Percentiles rank a stretch among this genome's conserved stretches.
Evolutionary conservation across 1,284 basidiomycete genomes (phyloP).

Genomic region (Sutorius eximius): DNA sequence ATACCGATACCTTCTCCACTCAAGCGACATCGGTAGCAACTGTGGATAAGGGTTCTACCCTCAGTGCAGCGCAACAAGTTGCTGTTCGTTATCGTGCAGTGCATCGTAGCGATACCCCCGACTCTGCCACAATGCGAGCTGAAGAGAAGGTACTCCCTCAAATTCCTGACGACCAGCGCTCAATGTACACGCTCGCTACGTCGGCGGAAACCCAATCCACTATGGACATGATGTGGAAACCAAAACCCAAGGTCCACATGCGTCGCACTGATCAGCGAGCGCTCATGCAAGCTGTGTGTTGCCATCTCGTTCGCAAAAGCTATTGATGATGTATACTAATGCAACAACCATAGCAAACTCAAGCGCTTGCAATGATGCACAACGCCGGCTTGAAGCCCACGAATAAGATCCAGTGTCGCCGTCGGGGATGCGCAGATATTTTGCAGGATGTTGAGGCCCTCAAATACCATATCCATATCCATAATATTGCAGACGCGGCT

Average conservation of each 20-base stretch:
- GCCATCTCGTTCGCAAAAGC: neutral
- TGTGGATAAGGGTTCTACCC: constrained; percentile 11
- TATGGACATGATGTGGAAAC: constrained; percentile 36
- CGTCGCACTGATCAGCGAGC: constrained; percentile 37
- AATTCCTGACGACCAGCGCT: constrained; percentile 28
- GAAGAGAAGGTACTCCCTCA: constrained; percentile 17
- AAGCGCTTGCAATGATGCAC: constrained; percentile 43
- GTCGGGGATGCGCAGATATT: constrained; percentile 51
- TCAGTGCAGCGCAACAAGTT: constrained; percentile 43
- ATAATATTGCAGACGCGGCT: constrained; percentile 46
- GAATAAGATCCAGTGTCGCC: constrained; percentile 44
- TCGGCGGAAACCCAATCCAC: constrained; percentile 13
- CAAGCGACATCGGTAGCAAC: constrained; percentile 1
- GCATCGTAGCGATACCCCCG: constrained; percentile 1
- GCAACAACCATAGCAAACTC: constrained; percentile 36
- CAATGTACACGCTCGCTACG: constrained; percentile 27
- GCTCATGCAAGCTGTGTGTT: constrained; percentile 42
- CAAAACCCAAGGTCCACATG: constrained; percentile 34
- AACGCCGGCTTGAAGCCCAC: constrained; percentile 27
- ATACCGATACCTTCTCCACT: constrained; percentile 3
- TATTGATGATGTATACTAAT: constrained; percentile 6
- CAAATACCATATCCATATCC: constrained; percentile 59
- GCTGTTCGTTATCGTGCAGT: constrained; percentile 37
- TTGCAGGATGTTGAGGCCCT: constrained; percentile 49
- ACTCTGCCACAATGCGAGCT: constrained; percentile 2